Evolutionary conservation across 768 basidiomycete genomes (phyloP).

Genomic region (Lentinula raphanica): DNA sequence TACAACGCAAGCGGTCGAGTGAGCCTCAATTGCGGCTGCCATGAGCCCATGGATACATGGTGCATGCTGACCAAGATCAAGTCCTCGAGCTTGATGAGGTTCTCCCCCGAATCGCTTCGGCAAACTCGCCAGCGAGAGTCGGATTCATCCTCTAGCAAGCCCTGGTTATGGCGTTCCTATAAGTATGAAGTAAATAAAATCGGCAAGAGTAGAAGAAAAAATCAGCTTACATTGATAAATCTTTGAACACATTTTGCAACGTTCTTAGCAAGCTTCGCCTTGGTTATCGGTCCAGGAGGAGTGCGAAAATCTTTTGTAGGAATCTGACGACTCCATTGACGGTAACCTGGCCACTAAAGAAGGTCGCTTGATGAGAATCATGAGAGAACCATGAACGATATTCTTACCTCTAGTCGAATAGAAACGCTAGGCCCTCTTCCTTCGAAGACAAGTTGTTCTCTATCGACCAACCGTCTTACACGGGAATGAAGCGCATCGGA

Average conservation of each 20-base stretch:
- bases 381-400: neutral
- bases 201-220: constrained; percentile 5
- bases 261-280: constrained; percentile 72
- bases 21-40: constrained; percentile 75
- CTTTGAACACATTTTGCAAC: constrained; percentile 71
- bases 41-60: constrained; percentile 78
- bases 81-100: constrained; percentile 57
- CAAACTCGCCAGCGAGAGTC: constrained; percentile 65
- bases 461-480: constrained; percentile 47
- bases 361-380: constrained; percentile 2
- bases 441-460: constrained; percentile 65
- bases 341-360: constrained; percentile 73
- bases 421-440: constrained; percentile 77
- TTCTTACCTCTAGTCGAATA: constrained; percentile 64
- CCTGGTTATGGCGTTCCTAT: constrained; percentile 44
- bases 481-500: constrained; percentile 59
- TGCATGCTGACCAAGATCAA: constrained; percentile 73
- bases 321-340: constrained; percentile 75
- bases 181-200: neutral
- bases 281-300: constrained; percentile 73
- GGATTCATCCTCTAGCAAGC: constrained; percentile 63
- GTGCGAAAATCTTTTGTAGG: constrained; percentile 78
- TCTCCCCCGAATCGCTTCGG: constrained; percentile 20
- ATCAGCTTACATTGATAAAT: constrained; percentile 51
- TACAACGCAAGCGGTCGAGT: constrained; percentile 26